phyloP scores from a whole-genome alignment of 2,329 filamentous ascomycete species.

The Fonsecaea multimorphosa region DNA sequence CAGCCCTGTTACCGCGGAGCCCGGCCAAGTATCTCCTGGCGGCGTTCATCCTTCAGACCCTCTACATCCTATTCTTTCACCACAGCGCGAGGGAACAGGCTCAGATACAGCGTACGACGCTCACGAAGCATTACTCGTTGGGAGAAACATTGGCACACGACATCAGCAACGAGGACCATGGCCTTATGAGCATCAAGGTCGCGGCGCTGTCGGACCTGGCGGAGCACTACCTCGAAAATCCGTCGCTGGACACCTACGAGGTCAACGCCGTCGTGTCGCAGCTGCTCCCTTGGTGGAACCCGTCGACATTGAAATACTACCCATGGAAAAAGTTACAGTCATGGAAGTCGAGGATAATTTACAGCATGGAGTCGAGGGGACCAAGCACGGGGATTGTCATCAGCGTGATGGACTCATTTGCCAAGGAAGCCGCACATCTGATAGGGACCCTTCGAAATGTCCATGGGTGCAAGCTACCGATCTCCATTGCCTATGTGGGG shows the following conservation, averaged over 20 bases:
- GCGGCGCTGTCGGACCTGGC: slow-evolving; percentile 14
- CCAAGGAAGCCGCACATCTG: slow-evolving; percentile 27
- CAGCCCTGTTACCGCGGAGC: not conserved
- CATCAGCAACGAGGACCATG: not conserved
- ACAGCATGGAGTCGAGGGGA: not conserved
- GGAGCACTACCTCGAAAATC: slow-evolving; percentile 5
- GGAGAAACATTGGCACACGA: not conserved
- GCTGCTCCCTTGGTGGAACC: slow-evolving; percentile 21
- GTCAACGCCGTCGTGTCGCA: slow-evolving; percentile 7
- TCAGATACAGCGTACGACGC: not conserved
- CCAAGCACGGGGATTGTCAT: not conserved
- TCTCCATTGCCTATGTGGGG: slow-evolving; percentile 37
- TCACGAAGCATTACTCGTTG: not conserved
- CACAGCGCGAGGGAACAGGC: not conserved
- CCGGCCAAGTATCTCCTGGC: not conserved
- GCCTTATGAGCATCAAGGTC: slow-evolving; percentile 8
- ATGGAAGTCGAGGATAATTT: not conserved
- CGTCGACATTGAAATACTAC: slow-evolving; percentile 5
- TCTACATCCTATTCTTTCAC: not conserved
- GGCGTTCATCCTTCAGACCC: not conserved
- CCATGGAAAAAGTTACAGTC: slow-evolving; percentile 15
- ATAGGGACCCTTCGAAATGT: slow-evolving; percentile 34
- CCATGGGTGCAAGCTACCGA: slow-evolving; percentile 28
- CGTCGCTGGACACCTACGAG: not conserved
- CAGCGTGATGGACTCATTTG: not conserved